A percentile compares a stretch with the other conserved stretches of the same genome.
phyloP scores from a whole-genome alignment of 1,284 basidiomycete genomes.

The Prillingera fragicola region DNA sequence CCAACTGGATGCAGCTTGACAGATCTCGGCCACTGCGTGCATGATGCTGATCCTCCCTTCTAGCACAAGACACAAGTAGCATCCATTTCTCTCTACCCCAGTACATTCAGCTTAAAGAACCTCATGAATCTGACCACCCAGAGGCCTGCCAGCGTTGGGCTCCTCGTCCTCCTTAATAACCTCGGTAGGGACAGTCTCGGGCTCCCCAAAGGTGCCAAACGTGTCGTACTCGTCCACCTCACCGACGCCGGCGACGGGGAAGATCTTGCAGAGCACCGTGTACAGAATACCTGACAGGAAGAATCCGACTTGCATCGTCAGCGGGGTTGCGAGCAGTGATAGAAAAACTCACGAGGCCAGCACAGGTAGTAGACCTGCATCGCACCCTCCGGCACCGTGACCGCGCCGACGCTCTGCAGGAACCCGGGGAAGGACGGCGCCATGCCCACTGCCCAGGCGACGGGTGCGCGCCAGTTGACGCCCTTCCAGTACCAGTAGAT shows the following conservation, averaged over 20 bases:
- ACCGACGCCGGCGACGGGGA: constrained; percentile 20
- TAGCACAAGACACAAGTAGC: no score
- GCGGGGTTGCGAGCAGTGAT: not conserved
- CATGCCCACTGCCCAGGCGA: constrained; percentile 44
- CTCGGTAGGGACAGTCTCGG: not conserved
- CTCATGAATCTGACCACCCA: no score
- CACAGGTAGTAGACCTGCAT: constrained; percentile 42
- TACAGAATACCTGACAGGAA: constrained; percentile 34
- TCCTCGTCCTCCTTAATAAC: no score
- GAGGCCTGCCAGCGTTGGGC: no score
- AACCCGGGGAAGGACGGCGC: constrained; percentile 46
- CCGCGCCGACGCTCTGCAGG: constrained; percentile 27
- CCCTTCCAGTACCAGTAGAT: constrained; percentile 38
- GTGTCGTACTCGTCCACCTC: constrained; percentile 38
- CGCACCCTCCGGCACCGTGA: constrained; percentile 28
- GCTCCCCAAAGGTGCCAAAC: constrained; percentile 34
- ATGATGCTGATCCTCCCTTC: no score
- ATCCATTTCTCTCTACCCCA: no score
- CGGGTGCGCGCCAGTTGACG: constrained; percentile 45
- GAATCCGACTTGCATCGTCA: constrained; percentile 32
- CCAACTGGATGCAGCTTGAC: no score
- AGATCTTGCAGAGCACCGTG: constrained; percentile 32
- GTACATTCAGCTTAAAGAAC: no score
- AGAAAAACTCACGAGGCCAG: constrained; percentile 23
- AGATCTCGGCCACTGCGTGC: no score